Conservation (phyloP, 169 alveolate species). For the Blepharisma undulans region DNA sequence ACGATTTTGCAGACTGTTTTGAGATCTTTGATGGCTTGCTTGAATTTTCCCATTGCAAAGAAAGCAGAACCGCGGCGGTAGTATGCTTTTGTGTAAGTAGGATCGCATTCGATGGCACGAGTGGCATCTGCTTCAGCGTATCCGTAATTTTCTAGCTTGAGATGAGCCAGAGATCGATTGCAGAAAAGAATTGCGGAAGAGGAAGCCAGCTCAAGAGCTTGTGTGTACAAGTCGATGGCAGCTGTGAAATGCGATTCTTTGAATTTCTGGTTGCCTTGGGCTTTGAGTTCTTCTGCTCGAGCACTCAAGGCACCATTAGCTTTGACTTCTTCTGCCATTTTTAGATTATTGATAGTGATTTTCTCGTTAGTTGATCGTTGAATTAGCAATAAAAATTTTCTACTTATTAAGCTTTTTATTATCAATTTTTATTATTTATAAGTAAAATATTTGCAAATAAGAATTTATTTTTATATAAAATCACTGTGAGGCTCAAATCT, state of each 20-base stretch:
- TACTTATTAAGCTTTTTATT: too few relatives aligned
- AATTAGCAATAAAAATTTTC: neutral
- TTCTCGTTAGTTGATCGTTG: neutral
- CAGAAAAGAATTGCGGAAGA: constrained; percentile 71
- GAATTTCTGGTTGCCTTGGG: constrained; percentile 29
- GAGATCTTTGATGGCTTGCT: constrained; percentile 93
- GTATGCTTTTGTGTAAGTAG: constrained; percentile 94
- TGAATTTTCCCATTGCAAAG: constrained; percentile 89
- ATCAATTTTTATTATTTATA: too few relatives aligned
- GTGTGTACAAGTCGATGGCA: constrained; percentile 74
- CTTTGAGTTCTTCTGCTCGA: constrained; percentile 22
- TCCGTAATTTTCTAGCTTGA: constrained; percentile 96
- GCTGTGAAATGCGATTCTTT: constrained; percentile 64
- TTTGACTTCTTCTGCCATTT: neutral
- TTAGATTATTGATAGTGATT: neutral
- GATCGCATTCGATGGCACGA: constrained; percentile 91
- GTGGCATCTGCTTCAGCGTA: constrained; percentile 96
- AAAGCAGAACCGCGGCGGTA: constrained; percentile 97
- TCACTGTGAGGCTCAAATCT: neutral
- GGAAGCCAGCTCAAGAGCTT: constrained; percentile 67
- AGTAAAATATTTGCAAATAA: neutral
- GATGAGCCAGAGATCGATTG: constrained; percentile 85
- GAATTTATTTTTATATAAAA: too few relatives aligned
- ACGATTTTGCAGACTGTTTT: constrained; percentile 66
- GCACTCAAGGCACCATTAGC: neutral